Base-by-base conservation (phyloP, 1,284 basidiomycete genomes). In the Pyrrhoderma noxium region DNA sequence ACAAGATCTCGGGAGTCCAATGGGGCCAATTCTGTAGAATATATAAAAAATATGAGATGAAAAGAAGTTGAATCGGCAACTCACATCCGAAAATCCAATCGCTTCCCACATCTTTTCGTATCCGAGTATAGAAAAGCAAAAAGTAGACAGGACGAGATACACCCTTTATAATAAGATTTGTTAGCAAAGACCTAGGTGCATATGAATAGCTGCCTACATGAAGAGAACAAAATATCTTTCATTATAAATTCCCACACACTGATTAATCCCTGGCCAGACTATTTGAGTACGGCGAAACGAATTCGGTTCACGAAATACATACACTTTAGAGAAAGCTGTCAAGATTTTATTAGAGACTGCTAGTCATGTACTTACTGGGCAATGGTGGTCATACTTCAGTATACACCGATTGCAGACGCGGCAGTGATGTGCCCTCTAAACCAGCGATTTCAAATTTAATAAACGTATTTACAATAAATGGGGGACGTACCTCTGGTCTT, bases 201-300 rank as follows among this genome's bases (percentile, higher is more conserved):
- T 40, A 57, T 35, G n/a, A 31, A 36, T 21, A n/a, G 1, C 27
- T 45, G 68, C 80, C 49, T 54, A 89, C 91, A 98, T 86, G 76
- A 98, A 99, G 34, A 98, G 72, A 31, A 96, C 77, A 61, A 99
- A 99, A 68, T 98, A 92, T 0, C 95, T 80, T 66, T 98, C 94
- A 63, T 99, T 99, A 64, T 95, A 76, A 5, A 98, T 66, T 1
- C 96, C 95, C 21, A 99, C 91, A 61, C 94, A 98, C 76, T 92
- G 89, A 65, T 98, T 98, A 58, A 99, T 85, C 95, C 95, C 93
- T 87, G 66, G 27, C 47, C 14, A 46, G 39, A 35, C 38, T 13
- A 45, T 39, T 18, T 39, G 45, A 25, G 44, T 35, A 18, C 3
- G 4, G 2, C 35, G n/a, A n/a, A 40, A 7, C 5, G n/a, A 7